Conservation (phyloP, 2,329 filamentous ascomycete genomes). For the Leptosphaerulina australis region DNA sequence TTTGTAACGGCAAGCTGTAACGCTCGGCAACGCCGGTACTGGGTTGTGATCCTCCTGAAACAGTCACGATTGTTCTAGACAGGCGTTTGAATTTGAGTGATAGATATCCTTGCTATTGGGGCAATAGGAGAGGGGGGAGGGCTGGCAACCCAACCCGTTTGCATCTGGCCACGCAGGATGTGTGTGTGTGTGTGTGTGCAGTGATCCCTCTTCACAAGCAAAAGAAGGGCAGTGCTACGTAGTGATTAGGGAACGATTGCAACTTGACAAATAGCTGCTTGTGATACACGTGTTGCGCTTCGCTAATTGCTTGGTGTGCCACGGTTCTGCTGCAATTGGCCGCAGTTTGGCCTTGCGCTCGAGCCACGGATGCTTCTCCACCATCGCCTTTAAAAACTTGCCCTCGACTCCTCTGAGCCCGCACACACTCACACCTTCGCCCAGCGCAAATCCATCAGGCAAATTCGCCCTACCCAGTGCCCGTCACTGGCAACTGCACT, state of each 20-base stretch:
- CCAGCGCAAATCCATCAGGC: constrained; percentile 30
- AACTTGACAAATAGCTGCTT: constrained; percentile 7
- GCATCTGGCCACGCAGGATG: background rate
- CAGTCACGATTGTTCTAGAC: constrained; percentile 12
- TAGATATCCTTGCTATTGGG: constrained; percentile 18
- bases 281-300: constrained; percentile 19
- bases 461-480: constrained; percentile 26
- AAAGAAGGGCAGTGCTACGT: background rate
- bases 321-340: constrained; percentile 8
- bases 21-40: constrained; percentile 4
- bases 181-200: too few relatives aligned
- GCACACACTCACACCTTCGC: constrained; percentile 28
- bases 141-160: constrained; percentile 3
- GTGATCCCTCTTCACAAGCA: background rate
- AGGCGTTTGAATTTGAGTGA: constrained; percentile 2
- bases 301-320: constrained; percentile 6
- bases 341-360: constrained; percentile 2
- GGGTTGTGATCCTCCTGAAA: constrained; percentile 5
- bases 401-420: constrained; percentile 14
- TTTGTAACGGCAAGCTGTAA: background rate
- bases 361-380: constrained; percentile 18
- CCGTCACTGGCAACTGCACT: constrained; percentile 27
- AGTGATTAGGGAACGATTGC: background rate
- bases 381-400: constrained; percentile 19
- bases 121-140: too few relatives aligned